Conservation (phyloP, 73 alveolate species). For the Paramecium bursaria region DNA sequence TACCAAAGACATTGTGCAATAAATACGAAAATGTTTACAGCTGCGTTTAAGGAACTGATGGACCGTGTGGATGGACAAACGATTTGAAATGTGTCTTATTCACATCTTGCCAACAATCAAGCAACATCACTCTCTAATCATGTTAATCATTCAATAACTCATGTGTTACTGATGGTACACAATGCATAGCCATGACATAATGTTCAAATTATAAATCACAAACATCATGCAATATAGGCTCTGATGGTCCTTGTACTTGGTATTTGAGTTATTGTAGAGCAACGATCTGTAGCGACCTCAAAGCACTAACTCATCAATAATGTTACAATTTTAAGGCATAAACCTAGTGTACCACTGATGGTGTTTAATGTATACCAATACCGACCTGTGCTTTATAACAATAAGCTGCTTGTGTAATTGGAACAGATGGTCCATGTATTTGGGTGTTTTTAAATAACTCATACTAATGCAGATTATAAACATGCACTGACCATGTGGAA, state of each 20-base stretch:
- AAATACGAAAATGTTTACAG: not conserved
- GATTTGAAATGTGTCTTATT: too few relatives aligned
- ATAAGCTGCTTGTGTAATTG: slow-evolving; percentile 22
- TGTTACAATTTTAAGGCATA: slow-evolving; percentile 15
- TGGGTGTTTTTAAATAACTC: too few relatives aligned
- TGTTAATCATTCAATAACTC: not conserved
- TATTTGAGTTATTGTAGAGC: not conserved
- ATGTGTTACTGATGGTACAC: not conserved
- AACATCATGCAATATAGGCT: slow-evolving; percentile 12
- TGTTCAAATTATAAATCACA: slow-evolving; percentile 15
- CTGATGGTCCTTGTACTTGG: slow-evolving; percentile 61
- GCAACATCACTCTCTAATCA: too few relatives aligned
- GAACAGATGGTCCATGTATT: slow-evolving; percentile 39
- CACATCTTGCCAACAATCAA: too few relatives aligned
- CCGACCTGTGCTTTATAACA: too few relatives aligned
- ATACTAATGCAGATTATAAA: too few relatives aligned
- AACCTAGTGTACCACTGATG: slow-evolving; percentile 31
- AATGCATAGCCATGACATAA: not conserved
- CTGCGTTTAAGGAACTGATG: slow-evolving; percentile 2
- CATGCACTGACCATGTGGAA: too few relatives aligned
- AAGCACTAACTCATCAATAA: slow-evolving; percentile 10
- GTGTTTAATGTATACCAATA: too few relatives aligned
- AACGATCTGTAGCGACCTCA: not conserved
- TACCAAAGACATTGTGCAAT: not conserved
- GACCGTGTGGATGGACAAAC: not conserved